Evolutionary conservation across 345 rosid genomes (phyloP).

Genomic region (Hibiscus syriacus): DNA sequence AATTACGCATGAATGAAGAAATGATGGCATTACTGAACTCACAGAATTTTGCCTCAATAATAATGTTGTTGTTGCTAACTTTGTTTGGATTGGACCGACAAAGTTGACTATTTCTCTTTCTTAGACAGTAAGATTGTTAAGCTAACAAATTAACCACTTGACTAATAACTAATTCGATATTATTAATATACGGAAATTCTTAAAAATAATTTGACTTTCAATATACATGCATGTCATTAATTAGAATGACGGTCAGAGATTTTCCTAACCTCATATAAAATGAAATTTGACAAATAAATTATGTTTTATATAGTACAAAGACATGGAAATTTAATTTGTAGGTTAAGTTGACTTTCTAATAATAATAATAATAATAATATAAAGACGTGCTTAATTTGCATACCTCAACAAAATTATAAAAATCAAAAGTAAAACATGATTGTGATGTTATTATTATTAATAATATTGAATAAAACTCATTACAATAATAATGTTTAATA

Average conservation of each 20-base stretch:
- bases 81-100: background rate
- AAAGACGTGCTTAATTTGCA: constrained; percentile 1
- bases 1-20: no score
- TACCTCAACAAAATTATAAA: background rate
- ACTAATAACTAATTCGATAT: no score
- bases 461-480: no score
- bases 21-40: no score
- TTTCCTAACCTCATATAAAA: background rate
- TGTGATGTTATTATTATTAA: background rate
- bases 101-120: background rate
- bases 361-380: background rate
- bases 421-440: background rate
- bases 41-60: no score
- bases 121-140: fast-evolving
- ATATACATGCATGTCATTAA: background rate
- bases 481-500: no score
- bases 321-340: background rate
- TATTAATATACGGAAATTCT: no score
- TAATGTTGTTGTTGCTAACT: no score
- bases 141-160: background rate
- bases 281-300: background rate
- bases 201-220: no score
- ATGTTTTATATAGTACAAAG: background rate
- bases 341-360: background rate
- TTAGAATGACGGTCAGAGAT: background rate